phyloP scores from a whole-genome alignment of 495 filamentous ascomycete genomes.

The Annulohypoxylon moriforme region DNA sequence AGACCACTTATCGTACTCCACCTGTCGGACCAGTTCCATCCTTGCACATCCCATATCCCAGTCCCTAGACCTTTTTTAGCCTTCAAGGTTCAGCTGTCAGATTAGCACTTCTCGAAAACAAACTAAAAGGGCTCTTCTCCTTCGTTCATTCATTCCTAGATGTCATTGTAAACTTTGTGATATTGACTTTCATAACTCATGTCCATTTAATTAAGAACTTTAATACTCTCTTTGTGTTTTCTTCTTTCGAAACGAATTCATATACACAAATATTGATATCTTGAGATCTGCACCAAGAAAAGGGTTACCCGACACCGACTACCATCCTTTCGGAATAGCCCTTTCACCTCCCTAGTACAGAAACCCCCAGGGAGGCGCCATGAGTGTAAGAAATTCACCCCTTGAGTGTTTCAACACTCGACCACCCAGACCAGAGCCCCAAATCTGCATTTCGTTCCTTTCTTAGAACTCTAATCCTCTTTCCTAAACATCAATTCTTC shows the following conservation, averaged over 20 bases:
- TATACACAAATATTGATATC: conserved; percentile 24
- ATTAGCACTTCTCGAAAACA: conserved; percentile 21
- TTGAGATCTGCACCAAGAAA: background rate
- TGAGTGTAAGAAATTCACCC: conserved; percentile 60
- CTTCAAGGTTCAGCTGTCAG: conserved; percentile 28
- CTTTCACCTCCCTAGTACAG: conserved; percentile 37
- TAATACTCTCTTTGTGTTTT: background rate
- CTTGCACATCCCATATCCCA: background rate
- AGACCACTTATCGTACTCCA: conserved; percentile 16
- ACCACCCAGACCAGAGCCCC: conserved; percentile 19
- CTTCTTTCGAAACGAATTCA: background rate
- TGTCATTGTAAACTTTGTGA: conserved; percentile 39
- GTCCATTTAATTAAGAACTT: conserved; percentile 13
- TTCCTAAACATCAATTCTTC: conserved; percentile 18
- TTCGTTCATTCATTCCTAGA: conserved; percentile 9
- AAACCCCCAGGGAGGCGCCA: conserved; percentile 43
- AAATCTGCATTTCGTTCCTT: conserved; percentile 22
- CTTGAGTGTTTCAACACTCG: conserved; percentile 44
- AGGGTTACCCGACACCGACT: background rate
- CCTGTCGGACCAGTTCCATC: conserved; percentile 28
- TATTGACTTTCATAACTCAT: conserved; percentile 42
- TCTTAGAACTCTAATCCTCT: conserved; percentile 6
- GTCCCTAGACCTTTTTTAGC: conserved; percentile 22
- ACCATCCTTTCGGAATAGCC: conserved; percentile 6
- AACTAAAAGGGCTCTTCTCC: conserved; percentile 21